Evolutionary conservation across 768 basidiomycete species (phyloP), one percentile per base, ranked within the genome.

Genomic region (Leccinum aurantiacum): DNA sequence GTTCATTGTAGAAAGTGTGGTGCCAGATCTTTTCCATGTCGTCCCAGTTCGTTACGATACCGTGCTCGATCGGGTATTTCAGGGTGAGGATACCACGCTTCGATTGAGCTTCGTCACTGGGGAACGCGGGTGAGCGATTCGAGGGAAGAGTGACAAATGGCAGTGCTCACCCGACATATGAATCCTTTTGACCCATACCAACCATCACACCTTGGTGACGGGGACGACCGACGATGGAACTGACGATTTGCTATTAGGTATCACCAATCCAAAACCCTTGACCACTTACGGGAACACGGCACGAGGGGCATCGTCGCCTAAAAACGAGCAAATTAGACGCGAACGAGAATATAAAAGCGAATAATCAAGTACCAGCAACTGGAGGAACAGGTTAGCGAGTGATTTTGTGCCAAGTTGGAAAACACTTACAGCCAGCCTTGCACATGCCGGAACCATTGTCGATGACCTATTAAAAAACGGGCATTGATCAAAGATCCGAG

Each of bases 21-120:
- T 95, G 93, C 93, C 93, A 96, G 75, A 95, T 95, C 80, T 95
- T 95, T 81, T 96, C 95, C 93, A 95, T 95, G 78, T 95, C 94
- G 70, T 95, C 95, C 95, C 95, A 97, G 86, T 97, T 95, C 76
- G 93, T 95, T 75, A 96, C 91, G 71, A 93, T 90, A 77, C 92
- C 91, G 79, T 93, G 92, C 75, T 94, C 91, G 67, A 93, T 93
- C 55, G 92, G 94, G 79, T 96, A 93, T 79, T 95, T 94, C 69
- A 96, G 78, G 50, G 89, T 90, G 64, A 96, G 82, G 75, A 96
- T 93, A 82, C 95, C 94, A 77, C 94, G 90, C 83, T 97, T 95
- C 38, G 92, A 89, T 73, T 94, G 92, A 46, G 92, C 92, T 73
- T 95, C 93, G 65, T 95, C 93, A 68, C 92, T 92, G 67, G 3